phyloP scores from a whole-genome alignment of 2,329 filamentous ascomycete species.

The Penicillium sp. region DNA sequence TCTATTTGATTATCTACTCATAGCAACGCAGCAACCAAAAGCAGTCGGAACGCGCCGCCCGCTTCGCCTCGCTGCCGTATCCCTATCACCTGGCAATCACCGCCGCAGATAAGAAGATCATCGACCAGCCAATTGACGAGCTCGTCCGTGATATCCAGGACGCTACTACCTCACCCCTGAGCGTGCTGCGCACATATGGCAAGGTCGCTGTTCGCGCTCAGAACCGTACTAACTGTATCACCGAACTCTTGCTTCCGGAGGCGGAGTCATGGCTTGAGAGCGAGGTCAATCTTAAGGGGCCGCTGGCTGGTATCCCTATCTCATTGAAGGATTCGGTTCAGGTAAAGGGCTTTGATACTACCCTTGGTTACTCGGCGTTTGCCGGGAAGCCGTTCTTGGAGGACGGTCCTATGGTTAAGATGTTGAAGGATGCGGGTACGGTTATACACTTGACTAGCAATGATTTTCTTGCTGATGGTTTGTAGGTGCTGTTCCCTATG shows the following conservation, averaged over 20 bases:
- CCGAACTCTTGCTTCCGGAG: conserved; percentile 74
- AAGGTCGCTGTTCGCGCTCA: conserved; percentile 83
- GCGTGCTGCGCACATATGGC: conserved; percentile 78
- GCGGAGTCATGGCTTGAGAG: conserved; percentile 67
- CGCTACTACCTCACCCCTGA: conserved; percentile 59
- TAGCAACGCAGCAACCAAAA: conserved; percentile 62
- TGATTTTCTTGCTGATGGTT: conserved; percentile 2
- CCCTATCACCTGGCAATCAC: conserved; percentile 65
- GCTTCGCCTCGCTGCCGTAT: conserved; percentile 63
- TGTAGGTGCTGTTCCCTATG: conserved; percentile 74
- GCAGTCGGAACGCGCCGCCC: conserved; percentile 66
- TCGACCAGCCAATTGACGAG: conserved; percentile 69
- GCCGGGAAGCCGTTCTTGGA: conserved; percentile 60
- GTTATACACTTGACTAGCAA: not conserved
- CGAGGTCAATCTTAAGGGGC: conserved; percentile 68
- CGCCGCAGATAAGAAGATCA: conserved; percentile 59
- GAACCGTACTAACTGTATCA: conserved; percentile 80
- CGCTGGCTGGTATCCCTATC: conserved; percentile 80
- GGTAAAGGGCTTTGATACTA: conserved; percentile 76
- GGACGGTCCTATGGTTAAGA: conserved; percentile 68
- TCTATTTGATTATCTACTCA: not conserved
- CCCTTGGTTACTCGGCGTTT: conserved; percentile 72
- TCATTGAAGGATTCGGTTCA: conserved; percentile 75
- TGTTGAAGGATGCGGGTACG: conserved; percentile 74
- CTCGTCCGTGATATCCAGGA: conserved; percentile 74